Base-by-base conservation (phyloP, 306 rosid species). In the Rosa persica region DNA sequence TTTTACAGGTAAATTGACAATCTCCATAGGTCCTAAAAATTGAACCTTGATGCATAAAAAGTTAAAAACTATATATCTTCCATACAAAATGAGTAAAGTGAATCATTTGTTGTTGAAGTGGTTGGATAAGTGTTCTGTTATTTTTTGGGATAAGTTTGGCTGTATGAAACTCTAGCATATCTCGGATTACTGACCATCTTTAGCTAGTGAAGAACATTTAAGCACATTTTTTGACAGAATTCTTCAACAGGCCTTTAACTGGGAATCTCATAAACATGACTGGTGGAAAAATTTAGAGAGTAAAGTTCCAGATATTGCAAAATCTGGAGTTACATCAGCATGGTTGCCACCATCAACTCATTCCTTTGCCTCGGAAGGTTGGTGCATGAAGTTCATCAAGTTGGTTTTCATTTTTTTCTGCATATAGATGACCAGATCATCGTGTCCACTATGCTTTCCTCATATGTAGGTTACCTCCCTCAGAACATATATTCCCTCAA, bases 311-410 rank as follows among this genome's bases (percentile, higher is more conserved):
- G 97, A 92, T 65, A 85, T 92, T 12, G 93, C 97, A 60, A 80
- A 82, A 73, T 81, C 93, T 81, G 98, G 98, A 70, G 87, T 94
- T 74, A 90, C 98, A 13, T 90, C 98, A 20, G 92, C 85, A 27
- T 94, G 97, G 98, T 81, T 94, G 88, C 98, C 98, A 17, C 98
- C 97, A n/a, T 81, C 97, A 70, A 87, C 90, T 77, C 91, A 92
- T 47, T 92, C 98, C 62, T 74, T 90, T 42, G 73, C 98, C 16
- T 85, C 95, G 48, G 85, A 94, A 88, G 98, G 98, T 92, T 70
- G 79, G 77, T 48, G 58, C 78, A 67, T 68, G 10, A 49, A 60
- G 52, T 38, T 77, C 39, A 66, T 65, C 67, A 46, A 34, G 30
- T 46, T 46, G 64, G 23, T 30, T 60, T 44, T 40, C 69, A 46